A percentile compares a stretch with the other conserved stretches of the same genome.
Evolutionary conservation across 208 protist species (phyloP).

Genomic region (Trypanosoma cruzi): DNA sequence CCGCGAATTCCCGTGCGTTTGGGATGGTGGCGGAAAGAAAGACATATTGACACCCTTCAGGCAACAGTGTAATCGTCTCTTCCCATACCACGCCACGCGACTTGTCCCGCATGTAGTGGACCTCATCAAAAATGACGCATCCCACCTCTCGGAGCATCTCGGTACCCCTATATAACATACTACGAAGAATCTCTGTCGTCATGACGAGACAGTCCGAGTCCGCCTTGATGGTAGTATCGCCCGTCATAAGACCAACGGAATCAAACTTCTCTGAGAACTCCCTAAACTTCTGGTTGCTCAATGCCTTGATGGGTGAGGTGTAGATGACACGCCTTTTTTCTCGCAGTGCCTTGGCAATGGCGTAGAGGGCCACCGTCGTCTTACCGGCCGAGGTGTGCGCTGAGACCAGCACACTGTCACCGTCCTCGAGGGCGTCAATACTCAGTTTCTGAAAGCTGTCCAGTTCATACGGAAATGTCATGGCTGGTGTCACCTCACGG

Average conservation of each 20-base stretch:
- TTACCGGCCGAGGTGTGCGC: conserved; percentile 99
- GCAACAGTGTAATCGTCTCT: conserved; percentile 99
- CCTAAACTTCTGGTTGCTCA: conserved; percentile 99
- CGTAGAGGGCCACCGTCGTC: conserved; percentile 99
- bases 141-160: conserved; percentile 99
- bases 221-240: conserved; percentile 99
- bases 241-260: conserved; percentile 99
- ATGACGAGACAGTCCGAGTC: conserved; percentile 99
- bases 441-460: conserved; percentile 96
- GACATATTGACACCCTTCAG: conserved; percentile 98
- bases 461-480: conserved; percentile 95
- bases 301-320: conserved; percentile 99
- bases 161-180: conserved; percentile 98
- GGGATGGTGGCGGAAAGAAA: conserved; percentile 99
- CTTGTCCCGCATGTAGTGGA: conserved; percentile 99
- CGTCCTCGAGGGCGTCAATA: conserved; percentile 95
- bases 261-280: conserved; percentile 98
- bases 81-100: conserved; percentile 99
- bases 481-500: conserved; percentile 80
- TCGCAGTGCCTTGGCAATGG: conserved; percentile 97
- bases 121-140: conserved; percentile 99
- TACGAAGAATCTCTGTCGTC: conserved; percentile 99
- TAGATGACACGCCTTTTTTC: conserved; percentile 99
- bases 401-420: conserved; percentile 99
- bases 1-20: conserved; percentile 99